Conservation (phyloP, 139 green algal genomes). For the Chlorella sp. region DNA sequence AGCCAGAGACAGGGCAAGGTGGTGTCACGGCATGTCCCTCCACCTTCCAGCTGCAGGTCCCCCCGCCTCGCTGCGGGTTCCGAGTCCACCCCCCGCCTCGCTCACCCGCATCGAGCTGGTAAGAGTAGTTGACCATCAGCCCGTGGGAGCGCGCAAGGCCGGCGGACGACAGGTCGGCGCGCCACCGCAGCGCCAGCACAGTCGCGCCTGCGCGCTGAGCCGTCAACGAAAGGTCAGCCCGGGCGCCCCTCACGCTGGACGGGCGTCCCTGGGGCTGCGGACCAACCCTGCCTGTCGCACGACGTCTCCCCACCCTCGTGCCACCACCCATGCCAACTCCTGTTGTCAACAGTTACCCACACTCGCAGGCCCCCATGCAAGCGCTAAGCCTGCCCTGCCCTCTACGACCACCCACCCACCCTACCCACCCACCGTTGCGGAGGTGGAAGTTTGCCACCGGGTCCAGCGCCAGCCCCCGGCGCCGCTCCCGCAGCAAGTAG, state of each 20-base stretch:
- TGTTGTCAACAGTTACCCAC: too few relatives aligned
- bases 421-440: too few relatives aligned
- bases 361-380: too few relatives aligned
- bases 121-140: constrained; percentile 89
- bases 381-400: too few relatives aligned
- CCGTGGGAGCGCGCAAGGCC: constrained; percentile 59
- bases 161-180: constrained; percentile 49
- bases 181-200: constrained; percentile 66
- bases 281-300: too few relatives aligned
- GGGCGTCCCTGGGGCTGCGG: too few relatives aligned
- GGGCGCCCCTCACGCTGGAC: too few relatives aligned
- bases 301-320: too few relatives aligned
- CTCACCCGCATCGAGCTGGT: constrained; percentile 31
- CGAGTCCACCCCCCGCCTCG: neutral
- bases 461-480: constrained; percentile 67
- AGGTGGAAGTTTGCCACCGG: constrained; percentile 87
- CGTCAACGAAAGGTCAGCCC: too few relatives aligned
- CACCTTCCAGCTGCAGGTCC: neutral
- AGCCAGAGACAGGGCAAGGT: neutral
- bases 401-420: too few relatives aligned
- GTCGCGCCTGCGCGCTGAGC: too few relatives aligned
- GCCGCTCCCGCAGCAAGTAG: constrained; percentile 70
- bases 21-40: neutral
- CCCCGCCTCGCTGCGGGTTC: neutral
- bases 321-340: too few relatives aligned